Base-by-base conservation (phyloP, 768 basidiomycete genomes). In the Boletus tylopilopsis region DNA sequence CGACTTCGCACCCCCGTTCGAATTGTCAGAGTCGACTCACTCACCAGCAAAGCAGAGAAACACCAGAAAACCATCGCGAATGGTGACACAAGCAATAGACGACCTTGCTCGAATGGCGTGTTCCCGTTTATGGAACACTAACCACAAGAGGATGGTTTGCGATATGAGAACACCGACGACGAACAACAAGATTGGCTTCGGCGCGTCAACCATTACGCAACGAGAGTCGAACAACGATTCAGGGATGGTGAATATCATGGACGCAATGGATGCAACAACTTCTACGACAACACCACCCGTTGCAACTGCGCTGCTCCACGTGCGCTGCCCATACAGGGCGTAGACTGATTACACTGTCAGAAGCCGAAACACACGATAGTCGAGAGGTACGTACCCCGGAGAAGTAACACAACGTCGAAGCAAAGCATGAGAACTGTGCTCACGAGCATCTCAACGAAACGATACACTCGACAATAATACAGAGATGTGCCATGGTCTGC, bases 21-120 rank as follows among this genome's bases (percentile, higher is more conserved):
- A n/a, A n/a, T n/a, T n/a, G n/a, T n/a, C n/a, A 25, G 21, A 38
- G 2, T 12, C 10, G 16, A 10, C 3, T 25, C 2, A 15, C 63
- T 63, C 19, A 64, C 63, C 48, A 19, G 19, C 16, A 16, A 64
- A 8, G 9, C 38, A 51, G 4, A 15, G 5, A 6, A 66, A 64
- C 7, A 48, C 53, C 2, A 56, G 5, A 2, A 56, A 4, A 24
- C 63, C 59, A 24, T 64, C 63, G 3, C 64, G 56, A n/a, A 64
- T 58, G 11, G 64, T 66, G 1, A 61, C 33, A 13, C 49, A 62
- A 10, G 50, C 51, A 24, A 59, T 35, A 7, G 37, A 42, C 8
- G 29, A 13, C 24, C 50, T 43, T 10, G 22, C 16, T 39, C 32
- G 51, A 21, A 9, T 12, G n/a, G 15, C 25, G 10, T 16, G 44